Evolutionary conservation across 2,329 filamentous ascomycete species (phyloP).

Genomic region (Fusarium udum): DNA sequence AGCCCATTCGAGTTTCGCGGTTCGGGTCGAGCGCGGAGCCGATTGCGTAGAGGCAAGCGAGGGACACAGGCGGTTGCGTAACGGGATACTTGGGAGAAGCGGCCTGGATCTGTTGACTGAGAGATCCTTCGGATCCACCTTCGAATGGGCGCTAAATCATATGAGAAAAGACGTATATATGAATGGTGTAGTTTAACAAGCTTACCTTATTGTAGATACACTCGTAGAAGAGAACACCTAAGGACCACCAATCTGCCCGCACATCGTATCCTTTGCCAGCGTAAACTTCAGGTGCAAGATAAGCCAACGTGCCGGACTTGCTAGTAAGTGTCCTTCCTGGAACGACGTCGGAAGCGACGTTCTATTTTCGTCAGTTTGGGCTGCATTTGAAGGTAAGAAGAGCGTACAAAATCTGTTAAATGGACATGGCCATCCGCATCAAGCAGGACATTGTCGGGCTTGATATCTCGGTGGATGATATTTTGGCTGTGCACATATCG

Average conservation of each 20-base stretch:
- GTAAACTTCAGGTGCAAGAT: constrained; percentile 96
- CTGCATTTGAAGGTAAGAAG: neutral
- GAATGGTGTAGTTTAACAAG: constrained; percentile 30
- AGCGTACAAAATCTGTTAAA: constrained; percentile 91
- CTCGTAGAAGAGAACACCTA: constrained; percentile 98
- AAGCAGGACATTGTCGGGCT: constrained; percentile 89
- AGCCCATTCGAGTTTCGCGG: constrained; percentile 82
- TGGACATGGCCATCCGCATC: constrained; percentile 94
- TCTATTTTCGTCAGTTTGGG: constrained; percentile 61
- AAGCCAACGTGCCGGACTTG: constrained; percentile 96
- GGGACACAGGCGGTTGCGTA: constrained; percentile 88
- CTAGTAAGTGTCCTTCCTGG: constrained; percentile 86
- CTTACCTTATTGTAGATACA: constrained; percentile 97
- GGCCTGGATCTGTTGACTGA: constrained; percentile 83
- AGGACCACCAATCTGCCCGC: constrained; percentile 97
- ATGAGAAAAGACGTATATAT: constrained; percentile 18
- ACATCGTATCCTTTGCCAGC: constrained; percentile 87
- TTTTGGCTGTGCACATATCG: constrained; percentile 86
- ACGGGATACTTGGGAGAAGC: constrained; percentile 89
- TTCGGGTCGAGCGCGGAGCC: constrained; percentile 84
- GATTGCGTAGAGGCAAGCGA: constrained; percentile 89
- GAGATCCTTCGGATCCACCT: constrained; percentile 81
- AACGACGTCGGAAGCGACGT: constrained; percentile 93
- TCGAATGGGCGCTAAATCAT: constrained; percentile 83
- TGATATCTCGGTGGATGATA: constrained; percentile 91